These are phyloP conservation scores for Xylariaceae sp. DNA, from an alignment of 2,329 filamentous ascomycete species.

Conservation along the genomic window DNA sequence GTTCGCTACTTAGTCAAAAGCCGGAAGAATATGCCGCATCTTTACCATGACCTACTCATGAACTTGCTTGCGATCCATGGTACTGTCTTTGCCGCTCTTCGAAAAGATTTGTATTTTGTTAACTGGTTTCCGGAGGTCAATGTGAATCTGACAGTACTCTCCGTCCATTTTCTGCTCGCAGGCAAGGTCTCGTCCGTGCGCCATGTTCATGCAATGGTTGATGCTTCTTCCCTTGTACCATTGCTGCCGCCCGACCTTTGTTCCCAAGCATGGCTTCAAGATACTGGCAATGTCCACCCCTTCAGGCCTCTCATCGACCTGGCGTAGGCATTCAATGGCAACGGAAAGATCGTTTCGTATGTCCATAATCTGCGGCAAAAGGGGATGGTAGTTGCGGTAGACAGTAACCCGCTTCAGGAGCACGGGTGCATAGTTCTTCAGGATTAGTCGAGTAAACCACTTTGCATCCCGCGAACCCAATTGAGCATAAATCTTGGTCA, in stretches of 20 bases:
- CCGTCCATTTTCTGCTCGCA: conserved; percentile 81
- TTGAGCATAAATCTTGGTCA: conserved; percentile 54
- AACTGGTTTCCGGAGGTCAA: conserved; percentile 56
- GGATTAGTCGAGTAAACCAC: conserved; percentile 76
- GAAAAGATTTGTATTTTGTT: conserved; percentile 75
- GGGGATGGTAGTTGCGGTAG: conserved; percentile 58
- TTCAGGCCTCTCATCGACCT: conserved; percentile 22
- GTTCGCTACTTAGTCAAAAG: conserved; percentile 2
- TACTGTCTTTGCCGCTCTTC: conserved; percentile 88
- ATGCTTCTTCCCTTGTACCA: conserved; percentile 66
- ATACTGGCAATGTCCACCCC: conserved; percentile 26
- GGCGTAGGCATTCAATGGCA: conserved; percentile 52
- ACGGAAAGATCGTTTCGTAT: conserved; percentile 63
- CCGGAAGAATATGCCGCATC: neutral
- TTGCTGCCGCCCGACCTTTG: conserved; percentile 59
- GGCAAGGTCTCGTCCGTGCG: conserved; percentile 56
- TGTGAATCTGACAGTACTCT: conserved; percentile 85
- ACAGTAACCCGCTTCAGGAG: conserved; percentile 53
- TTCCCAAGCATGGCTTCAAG: conserved; percentile 51
- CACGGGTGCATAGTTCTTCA: conserved; percentile 70
- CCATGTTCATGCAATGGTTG: conserved; percentile 66
- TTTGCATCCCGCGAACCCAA: conserved; percentile 68
- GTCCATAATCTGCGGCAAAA: conserved; percentile 63
- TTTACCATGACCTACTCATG: conserved; percentile 41
- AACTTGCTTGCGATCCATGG: conserved; percentile 58